Evolutionary conservation across 805 yeast genomes (phyloP).

Genomic region (Suhomyces sp.): DNA sequence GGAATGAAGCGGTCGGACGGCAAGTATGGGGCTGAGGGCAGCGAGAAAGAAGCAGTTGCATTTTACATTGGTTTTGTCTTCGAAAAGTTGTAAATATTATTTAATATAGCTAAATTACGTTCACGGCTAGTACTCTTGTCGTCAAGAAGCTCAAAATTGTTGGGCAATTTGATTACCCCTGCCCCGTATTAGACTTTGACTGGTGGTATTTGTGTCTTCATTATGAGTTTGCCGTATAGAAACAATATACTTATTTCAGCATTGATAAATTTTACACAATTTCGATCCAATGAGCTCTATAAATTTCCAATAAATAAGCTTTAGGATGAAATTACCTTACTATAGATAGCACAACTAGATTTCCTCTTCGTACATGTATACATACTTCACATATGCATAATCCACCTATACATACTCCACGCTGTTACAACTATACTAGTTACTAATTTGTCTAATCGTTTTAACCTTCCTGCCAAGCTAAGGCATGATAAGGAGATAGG

Average conservation of each 20-base stretch:
- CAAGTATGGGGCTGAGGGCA: constrained; percentile 80
- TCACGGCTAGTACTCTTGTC: background rate
- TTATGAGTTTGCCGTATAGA: background rate
- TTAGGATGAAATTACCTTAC: background rate
- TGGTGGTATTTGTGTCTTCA: too few species aligned
- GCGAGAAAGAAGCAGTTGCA: constrained; percentile 86
- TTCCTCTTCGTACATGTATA: background rate
- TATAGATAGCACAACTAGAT: background rate
- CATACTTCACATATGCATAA: background rate
- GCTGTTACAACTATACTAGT: background rate
- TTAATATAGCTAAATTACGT: background rate
- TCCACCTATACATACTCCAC: background rate
- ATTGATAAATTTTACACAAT: background rate
- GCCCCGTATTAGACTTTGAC: background rate
- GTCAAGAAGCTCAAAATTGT: background rate
- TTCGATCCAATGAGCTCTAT: background rate
- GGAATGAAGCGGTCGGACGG: constrained; percentile 78
- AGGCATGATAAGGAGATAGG: background rate
- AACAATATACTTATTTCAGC: background rate
- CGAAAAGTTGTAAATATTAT: constrained; percentile 44
- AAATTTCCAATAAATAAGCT: background rate
- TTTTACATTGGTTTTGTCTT: constrained; percentile 84
- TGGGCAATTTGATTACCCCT: background rate
- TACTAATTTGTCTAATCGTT: background rate
- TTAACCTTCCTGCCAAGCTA: background rate